phyloP scores from a whole-genome alignment of 2,329 filamentous ascomycete species.

The Aspergillus felis region DNA sequence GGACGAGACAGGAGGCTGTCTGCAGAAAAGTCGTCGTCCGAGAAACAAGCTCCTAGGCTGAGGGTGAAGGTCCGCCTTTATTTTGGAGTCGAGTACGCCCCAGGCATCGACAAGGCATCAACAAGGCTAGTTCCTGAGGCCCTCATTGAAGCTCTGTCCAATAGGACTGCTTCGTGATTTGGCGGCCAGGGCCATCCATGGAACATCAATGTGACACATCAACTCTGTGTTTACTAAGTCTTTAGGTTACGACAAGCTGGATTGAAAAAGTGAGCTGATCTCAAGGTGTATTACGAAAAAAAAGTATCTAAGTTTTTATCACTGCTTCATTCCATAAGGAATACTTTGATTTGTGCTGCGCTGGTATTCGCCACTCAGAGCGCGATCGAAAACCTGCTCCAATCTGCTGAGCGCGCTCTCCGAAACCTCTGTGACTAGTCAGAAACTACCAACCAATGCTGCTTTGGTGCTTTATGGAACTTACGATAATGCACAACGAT shows the following conservation, averaged over 20 bases:
- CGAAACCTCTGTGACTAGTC: slow-evolving; percentile 53
- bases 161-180: slow-evolving; percentile 3
- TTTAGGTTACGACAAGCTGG: not conserved
- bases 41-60: slow-evolving; percentile 29
- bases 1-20: slow-evolving; percentile 22
- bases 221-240: not conserved
- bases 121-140: slow-evolving; percentile 22
- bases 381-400: slow-evolving; percentile 51
- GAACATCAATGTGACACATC: not conserved
- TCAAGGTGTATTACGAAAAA: not conserved
- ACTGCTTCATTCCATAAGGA: slow-evolving; percentile 31
- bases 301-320: not conserved
- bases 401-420: slow-evolving; percentile 59
- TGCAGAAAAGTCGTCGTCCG: slow-evolving; percentile 30
- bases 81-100: slow-evolving; percentile 18
- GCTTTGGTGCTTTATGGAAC: slow-evolving; percentile 12
- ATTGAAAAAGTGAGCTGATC: not conserved
- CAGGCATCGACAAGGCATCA: slow-evolving; percentile 30
- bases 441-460: slow-evolving; percentile 13
- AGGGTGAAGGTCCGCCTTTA: slow-evolving; percentile 20
- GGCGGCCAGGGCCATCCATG: not conserved
- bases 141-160: slow-evolving; percentile 3
- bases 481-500: slow-evolving; percentile 65
- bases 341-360: slow-evolving; percentile 30
- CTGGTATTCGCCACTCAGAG: slow-evolving; percentile 29